These are phyloP conservation scores for Populus hybrid DNA, from an alignment of 441 rosid species.

Conservation along the genomic window DNA sequence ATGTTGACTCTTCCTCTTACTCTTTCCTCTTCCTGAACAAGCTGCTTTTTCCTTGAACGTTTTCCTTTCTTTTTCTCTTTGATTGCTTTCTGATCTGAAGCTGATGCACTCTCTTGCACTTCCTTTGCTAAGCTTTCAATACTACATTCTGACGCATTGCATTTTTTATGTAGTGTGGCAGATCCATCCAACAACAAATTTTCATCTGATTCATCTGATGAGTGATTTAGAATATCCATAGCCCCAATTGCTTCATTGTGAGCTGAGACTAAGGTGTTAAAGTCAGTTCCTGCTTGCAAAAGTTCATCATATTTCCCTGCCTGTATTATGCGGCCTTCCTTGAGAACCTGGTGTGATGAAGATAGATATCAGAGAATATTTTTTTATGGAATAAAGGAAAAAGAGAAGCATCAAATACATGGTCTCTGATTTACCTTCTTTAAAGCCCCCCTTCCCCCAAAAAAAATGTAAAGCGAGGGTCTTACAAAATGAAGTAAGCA, in stretches of 20 bases:
- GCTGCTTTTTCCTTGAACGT: slow-evolving; percentile 88
- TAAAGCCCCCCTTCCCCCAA: not conserved
- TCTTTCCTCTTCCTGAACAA: slow-evolving; percentile 99
- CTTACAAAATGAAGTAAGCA: not conserved
- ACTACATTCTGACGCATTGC: slow-evolving; percentile 52
- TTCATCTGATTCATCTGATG: slow-evolving; percentile 92
- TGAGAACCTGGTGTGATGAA: slow-evolving; percentile 68
- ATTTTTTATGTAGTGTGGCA: slow-evolving; percentile 43
- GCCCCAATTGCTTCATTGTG: slow-evolving; percentile 99
- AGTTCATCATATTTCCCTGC: slow-evolving; percentile 98
- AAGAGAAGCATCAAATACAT: not conserved
- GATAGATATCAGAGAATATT: slow-evolving; percentile 2
- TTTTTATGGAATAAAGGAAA: not conserved
- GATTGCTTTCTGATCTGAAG: slow-evolving; percentile 76
- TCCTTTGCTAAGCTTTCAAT: slow-evolving; percentile 79
- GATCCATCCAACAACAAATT: slow-evolving; percentile 41
- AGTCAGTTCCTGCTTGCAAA: slow-evolving; percentile 97
- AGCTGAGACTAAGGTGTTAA: slow-evolving; percentile 72
- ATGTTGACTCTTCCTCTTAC: slow-evolving; percentile 94
- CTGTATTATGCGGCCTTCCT: slow-evolving; percentile 90
- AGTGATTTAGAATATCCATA: slow-evolving; percentile 84
- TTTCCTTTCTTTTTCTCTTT: slow-evolving; percentile 96
- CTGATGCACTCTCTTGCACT: slow-evolving; percentile 72
- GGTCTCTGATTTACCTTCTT: not conserved
- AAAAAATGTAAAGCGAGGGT: not conserved